These are phyloP conservation scores for Dovyalis caffra DNA, from an alignment of 345 rosid genomes.

Conservation along the genomic window DNA sequence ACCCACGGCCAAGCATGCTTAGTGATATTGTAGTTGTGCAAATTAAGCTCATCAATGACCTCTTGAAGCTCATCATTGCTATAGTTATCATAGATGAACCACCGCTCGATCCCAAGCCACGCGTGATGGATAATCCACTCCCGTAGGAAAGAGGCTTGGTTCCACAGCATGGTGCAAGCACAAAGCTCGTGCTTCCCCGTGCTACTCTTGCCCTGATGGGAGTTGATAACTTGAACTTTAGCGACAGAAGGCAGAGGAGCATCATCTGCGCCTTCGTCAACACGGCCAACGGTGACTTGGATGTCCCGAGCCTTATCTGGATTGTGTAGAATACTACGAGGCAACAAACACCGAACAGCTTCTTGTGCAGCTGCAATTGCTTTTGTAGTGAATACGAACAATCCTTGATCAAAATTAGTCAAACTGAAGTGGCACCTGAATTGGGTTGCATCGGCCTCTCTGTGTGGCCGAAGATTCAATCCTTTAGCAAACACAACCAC, in stretches of 20 bases:
- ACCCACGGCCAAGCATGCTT: constrained; percentile 95
- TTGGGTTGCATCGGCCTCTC: constrained; percentile 54
- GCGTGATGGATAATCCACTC: constrained; percentile 93
- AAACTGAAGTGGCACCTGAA: constrained; percentile 73
- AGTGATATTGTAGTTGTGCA: constrained; percentile 59
- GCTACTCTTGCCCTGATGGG: constrained; percentile 24
- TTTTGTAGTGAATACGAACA: constrained; percentile 45
- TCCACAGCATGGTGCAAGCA: constrained; percentile 93
- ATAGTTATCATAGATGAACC: constrained; percentile 97
- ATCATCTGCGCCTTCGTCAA: constrained; percentile 16
- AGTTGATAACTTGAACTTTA: constrained; percentile 35
- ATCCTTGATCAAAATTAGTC: constrained; percentile 35
- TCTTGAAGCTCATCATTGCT: constrained; percentile 70
- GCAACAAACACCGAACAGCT: constrained; percentile 79
- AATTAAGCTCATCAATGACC: constrained; percentile 55
- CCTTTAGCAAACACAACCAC: constrained; percentile 85
- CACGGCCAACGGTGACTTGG: constrained; percentile 44
- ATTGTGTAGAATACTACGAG: constrained; percentile 51
- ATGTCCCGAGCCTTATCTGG: constrained; percentile 50
- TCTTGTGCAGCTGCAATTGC: constrained; percentile 88
- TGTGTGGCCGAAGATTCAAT: constrained; percentile 80
- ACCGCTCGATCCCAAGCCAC: constrained; percentile 88
- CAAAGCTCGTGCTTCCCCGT: constrained; percentile 62
- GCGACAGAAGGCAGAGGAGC: constrained; percentile 63
- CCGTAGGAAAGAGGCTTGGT: constrained; percentile 71